phyloP scores from a whole-genome alignment of 768 basidiomycete genomes.

The Russula ochroleuca region DNA sequence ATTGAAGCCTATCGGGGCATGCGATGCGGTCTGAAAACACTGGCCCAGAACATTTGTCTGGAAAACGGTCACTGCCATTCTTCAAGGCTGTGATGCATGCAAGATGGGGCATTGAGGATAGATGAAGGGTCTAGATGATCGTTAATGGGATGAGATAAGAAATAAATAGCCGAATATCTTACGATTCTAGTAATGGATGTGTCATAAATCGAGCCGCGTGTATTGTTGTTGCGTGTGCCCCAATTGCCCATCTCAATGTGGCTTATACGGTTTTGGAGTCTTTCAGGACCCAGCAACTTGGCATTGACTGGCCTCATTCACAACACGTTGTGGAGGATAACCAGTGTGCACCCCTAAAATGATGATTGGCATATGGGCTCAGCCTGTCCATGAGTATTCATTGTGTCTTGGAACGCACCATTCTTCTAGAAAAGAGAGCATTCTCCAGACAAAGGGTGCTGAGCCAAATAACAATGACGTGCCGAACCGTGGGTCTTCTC shows the following conservation, averaged over 20 bases:
- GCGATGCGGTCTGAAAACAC: not conserved
- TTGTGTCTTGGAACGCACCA: conserved; percentile 9
- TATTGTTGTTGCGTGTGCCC: conserved; percentile 9
- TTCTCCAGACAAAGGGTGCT: conserved; percentile 1
- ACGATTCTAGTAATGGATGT: conserved; percentile 16
- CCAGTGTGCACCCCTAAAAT: conserved; percentile 7
- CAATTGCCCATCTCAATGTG: conserved; percentile 13
- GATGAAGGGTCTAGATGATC: conserved; percentile 8
- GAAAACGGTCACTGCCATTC: not conserved
- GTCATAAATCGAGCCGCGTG: conserved; percentile 19
- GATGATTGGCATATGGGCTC: not conserved
- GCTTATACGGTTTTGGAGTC: conserved; percentile 14
- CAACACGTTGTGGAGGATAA: conserved; percentile 19
- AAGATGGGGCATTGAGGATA: conserved; percentile 9
- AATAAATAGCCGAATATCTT: conserved; percentile 10
- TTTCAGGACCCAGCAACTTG: conserved; percentile 12
- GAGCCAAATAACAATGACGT: conserved; percentile 14
- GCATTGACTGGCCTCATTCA: conserved; percentile 22
- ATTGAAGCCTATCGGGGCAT: not conserved
- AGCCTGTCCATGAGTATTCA: not conserved
- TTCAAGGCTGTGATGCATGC: conserved; percentile 1
- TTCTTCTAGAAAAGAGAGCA: conserved; percentile 12
- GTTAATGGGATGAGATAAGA: conserved; percentile 8
- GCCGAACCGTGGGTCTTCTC: not conserved
- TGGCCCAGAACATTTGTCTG: not conserved